Conservation (phyloP, 2,329 filamentous ascomycete genomes). For the Mariannaea sp. region DNA sequence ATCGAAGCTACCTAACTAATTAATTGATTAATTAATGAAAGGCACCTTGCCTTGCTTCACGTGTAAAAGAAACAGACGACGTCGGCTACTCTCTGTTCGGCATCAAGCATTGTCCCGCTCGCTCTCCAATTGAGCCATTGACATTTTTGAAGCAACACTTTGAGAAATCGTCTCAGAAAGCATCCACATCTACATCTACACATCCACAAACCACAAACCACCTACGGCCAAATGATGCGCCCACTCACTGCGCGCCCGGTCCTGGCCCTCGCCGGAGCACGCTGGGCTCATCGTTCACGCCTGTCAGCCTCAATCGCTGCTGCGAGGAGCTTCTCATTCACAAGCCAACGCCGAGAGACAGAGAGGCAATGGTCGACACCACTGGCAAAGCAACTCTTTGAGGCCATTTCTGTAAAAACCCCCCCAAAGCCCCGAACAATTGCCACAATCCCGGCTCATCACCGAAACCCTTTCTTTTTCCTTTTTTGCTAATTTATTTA, state of each 20-base stretch:
- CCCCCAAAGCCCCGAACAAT: too few species aligned
- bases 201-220: background rate
- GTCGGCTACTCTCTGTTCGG: too few species aligned
- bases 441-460: too few species aligned
- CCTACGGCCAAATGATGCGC: too few species aligned
- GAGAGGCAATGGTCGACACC: constrained; percentile 86
- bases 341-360: constrained; percentile 27
- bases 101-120: too few species aligned
- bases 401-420: constrained; percentile 89
- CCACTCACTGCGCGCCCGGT: constrained; percentile 20
- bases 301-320: constrained; percentile 17
- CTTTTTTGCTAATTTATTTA: background rate
- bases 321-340: constrained; percentile 37
- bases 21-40: too few species aligned
- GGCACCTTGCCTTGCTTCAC: too few species aligned
- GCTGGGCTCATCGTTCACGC: constrained; percentile 18
- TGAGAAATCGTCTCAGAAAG: background rate
- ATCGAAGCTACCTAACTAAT: too few species aligned
- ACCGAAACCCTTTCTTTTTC: background rate
- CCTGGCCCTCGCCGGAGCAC: constrained; percentile 17
- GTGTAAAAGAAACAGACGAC: constrained; percentile 7
- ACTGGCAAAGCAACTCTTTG: constrained; percentile 81
- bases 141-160: too few species aligned
- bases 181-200: background rate
- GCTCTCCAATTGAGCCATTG: too few species aligned